Conservation (phyloP, 2,329 filamentous ascomycete species). For the Moelleriella libera region DNA sequence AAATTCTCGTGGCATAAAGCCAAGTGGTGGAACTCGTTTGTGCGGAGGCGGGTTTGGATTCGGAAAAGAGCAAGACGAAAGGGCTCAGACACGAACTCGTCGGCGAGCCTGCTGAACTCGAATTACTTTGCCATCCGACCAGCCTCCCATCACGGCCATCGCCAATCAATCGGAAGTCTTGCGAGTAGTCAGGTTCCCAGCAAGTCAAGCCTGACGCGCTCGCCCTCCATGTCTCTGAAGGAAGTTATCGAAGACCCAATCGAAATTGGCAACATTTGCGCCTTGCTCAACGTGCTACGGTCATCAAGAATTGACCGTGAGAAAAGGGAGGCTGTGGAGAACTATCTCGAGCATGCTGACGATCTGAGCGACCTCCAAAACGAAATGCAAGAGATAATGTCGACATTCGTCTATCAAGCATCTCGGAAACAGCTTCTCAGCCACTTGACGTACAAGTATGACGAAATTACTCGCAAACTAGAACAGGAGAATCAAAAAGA, state of each 20-base stretch:
- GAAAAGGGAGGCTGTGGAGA: conserved; percentile 71
- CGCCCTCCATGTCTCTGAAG: conserved; percentile 12
- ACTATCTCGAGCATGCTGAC: conserved; percentile 65
- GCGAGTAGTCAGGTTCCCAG: conserved; percentile 17
- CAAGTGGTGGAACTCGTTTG: conserved; percentile 89
- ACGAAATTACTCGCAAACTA: conserved; percentile 22
- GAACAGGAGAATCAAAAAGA: conserved; percentile 24
- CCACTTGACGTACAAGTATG: conserved; percentile 47
- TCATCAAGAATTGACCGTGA: conserved; percentile 72
- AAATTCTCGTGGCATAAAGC: conserved; percentile 76
- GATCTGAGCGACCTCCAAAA: conserved; percentile 64
- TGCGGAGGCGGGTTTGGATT: conserved; percentile 80
- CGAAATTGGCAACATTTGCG: conserved; percentile 47
- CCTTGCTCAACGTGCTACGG: conserved; percentile 55
- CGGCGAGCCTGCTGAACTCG: conserved; percentile 53
- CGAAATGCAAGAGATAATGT: conserved; percentile 75
- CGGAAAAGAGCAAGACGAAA: conserved; percentile 58
- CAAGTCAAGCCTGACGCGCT: conserved; percentile 21
- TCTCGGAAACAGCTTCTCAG: conserved; percentile 66
- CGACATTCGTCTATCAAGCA: conserved; percentile 75
- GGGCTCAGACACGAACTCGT: conserved; percentile 25
- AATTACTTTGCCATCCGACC: conserved; percentile 71
- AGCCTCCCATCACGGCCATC: conserved; percentile 21
- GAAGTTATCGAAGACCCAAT: conserved; percentile 42
- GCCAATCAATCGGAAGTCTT: conserved; percentile 17